These are phyloP conservation scores for Penicillium paneum DNA, from an alignment of 2,329 filamentous ascomycete genomes.

Conservation along the genomic window DNA sequence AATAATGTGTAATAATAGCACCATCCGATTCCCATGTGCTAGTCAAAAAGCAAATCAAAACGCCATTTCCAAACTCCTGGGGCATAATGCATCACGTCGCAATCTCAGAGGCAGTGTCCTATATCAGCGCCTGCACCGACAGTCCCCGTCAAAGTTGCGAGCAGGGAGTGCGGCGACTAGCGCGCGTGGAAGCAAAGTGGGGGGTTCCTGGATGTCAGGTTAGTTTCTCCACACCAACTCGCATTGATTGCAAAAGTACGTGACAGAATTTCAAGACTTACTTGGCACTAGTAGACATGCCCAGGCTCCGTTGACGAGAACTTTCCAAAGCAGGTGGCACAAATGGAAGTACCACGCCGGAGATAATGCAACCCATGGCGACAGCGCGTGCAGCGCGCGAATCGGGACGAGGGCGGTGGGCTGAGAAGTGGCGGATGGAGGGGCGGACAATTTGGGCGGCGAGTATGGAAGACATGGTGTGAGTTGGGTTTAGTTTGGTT, in stretches of 20 bases:
- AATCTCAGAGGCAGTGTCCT: not conserved
- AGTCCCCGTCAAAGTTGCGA: not conserved
- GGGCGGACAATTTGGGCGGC: constrained; percentile 31
- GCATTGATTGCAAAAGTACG: not conserved
- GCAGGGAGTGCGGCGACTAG: constrained; percentile 16
- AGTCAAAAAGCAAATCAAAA: constrained; percentile 1
- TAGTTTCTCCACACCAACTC: constrained; percentile 8
- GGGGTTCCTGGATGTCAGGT: constrained; percentile 30
- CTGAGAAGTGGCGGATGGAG: constrained; percentile 46
- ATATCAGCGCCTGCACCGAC: constrained; percentile 15
- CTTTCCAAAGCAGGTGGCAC: constrained; percentile 48
- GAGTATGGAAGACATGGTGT: constrained; percentile 19
- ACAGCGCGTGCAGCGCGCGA: constrained; percentile 41
- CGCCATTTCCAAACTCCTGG: constrained; percentile 15
- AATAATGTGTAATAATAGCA: not conserved
- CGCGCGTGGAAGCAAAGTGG: constrained; percentile 45
- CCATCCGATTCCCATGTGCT: not conserved
- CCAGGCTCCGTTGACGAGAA: constrained; percentile 40
- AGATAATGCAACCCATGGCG: constrained; percentile 41
- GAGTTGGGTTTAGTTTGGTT: not conserved
- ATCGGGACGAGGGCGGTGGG: constrained; percentile 40
- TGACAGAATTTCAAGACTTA: constrained; percentile 22
- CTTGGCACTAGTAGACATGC: constrained; percentile 39
- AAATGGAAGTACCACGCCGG: constrained; percentile 46
- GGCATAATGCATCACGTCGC: constrained; percentile 15